These are phyloP conservation scores for Amanita rubescens DNA, from an alignment of 768 basidiomycete species.

Conservation along the genomic window DNA sequence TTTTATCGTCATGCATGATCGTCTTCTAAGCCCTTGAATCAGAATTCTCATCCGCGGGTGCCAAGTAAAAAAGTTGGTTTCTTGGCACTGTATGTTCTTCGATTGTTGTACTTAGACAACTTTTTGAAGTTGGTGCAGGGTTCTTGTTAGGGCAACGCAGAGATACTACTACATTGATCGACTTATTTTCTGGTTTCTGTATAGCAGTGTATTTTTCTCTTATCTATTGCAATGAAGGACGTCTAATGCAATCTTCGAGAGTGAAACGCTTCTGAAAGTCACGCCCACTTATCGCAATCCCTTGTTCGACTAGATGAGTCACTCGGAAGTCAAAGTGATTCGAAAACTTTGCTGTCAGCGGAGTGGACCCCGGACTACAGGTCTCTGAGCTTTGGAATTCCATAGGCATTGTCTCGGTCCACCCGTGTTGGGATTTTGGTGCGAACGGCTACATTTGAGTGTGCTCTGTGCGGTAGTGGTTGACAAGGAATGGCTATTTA, in stretches of 20 bases:
- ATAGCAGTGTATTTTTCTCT: constrained; percentile 9
- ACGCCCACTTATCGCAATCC: too few relatives aligned
- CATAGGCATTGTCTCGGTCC: too few relatives aligned
- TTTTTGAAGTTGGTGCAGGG: background rate
- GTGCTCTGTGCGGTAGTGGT: too few relatives aligned
- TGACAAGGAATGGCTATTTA: too few relatives aligned
- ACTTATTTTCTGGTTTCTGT: constrained; percentile 1
- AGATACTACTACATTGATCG: background rate
- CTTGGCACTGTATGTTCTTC: constrained; percentile 15
- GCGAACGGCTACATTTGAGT: too few relatives aligned
- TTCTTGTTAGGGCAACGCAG: constrained; percentile 4
- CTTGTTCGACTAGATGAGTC: too few relatives aligned
- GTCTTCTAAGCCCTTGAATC: constrained; percentile 4
- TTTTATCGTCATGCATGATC: background rate
- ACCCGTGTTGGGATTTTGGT: too few relatives aligned
- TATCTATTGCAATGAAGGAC: constrained; percentile 9
- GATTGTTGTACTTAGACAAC: background rate
- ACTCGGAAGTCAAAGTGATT: too few relatives aligned
- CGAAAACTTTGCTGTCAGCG: too few relatives aligned
- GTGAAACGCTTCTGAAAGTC: too few relatives aligned
- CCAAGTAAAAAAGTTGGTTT: constrained; percentile 40
- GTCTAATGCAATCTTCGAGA: background rate
- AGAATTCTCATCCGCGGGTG: constrained; percentile 66
- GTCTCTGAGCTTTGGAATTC: too few relatives aligned
- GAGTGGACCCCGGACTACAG: too few relatives aligned